Evolutionary conservation across 1,139 yeast genomes (phyloP).

Genomic region (Blastobotrys raffinosifermentans): DNA sequence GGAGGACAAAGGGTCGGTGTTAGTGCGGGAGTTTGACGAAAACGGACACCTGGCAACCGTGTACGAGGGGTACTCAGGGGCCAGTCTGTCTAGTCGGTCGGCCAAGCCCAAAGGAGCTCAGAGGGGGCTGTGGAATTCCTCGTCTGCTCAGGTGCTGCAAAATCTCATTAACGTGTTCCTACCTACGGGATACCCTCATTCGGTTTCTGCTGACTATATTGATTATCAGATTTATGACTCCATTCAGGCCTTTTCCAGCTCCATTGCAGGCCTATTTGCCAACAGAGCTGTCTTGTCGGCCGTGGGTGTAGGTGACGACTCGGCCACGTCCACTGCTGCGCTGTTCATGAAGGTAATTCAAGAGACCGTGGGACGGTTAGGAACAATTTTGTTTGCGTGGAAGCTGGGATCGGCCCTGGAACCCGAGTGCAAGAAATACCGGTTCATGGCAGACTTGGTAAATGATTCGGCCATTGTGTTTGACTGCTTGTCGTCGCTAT

Average conservation of each 20-base stretch:
- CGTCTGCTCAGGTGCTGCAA: conserved; percentile 14
- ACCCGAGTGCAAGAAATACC: conserved; percentile 35
- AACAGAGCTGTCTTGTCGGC: conserved; percentile 34
- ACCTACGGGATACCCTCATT: conserved; percentile 36
- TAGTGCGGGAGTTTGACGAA: conserved; percentile 20
- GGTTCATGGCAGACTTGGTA: conserved; percentile 35
- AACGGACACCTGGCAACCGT: conserved; percentile 19
- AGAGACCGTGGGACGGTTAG: conserved; percentile 35
- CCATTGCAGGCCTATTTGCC: conserved; percentile 35
- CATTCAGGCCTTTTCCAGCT: conserved; percentile 35
- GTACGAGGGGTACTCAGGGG: conserved; percentile 17
- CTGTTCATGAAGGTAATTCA: conserved; percentile 34
- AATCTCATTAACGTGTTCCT: conserved; percentile 30
- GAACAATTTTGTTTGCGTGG: conserved; percentile 38
- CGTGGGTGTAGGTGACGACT: conserved; percentile 36
- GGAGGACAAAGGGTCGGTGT: conserved; percentile 3
- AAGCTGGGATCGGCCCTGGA: conserved; percentile 32
- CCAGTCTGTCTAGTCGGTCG: background rate
- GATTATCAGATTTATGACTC: conserved; percentile 36
- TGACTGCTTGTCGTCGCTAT: conserved; percentile 33
- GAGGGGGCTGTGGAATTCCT: background rate
- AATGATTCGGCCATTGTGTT: conserved; percentile 35
- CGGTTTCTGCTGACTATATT: conserved; percentile 33
- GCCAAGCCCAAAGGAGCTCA: background rate
- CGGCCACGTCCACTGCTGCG: conserved; percentile 36